phyloP scores from a whole-genome alignment of 2,329 filamentous ascomycete genomes.

The Chalaropsis thielavioides region DNA sequence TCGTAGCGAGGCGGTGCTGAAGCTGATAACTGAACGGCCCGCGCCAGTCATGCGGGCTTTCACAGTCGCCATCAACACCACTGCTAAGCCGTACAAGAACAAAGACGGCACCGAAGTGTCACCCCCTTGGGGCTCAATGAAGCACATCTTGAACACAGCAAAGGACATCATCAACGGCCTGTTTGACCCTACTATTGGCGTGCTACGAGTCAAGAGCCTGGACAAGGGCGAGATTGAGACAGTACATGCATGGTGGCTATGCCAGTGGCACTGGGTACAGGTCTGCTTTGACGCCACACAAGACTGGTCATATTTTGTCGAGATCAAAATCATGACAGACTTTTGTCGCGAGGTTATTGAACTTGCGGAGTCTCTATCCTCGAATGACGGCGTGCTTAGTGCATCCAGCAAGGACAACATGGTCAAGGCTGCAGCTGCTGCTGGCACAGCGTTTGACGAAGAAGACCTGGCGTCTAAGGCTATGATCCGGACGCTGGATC shows the following conservation, averaged over 20 bases:
- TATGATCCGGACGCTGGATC: slow-evolving; percentile 29
- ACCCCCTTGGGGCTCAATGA: slow-evolving; percentile 41
- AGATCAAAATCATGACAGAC: slow-evolving; percentile 69
- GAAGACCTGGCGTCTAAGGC: slow-evolving; percentile 22
- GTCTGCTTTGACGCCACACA: slow-evolving; percentile 75
- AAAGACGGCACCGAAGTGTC: slow-evolving; percentile 14
- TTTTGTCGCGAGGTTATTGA: slow-evolving; percentile 95
- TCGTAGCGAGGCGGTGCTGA: slow-evolving; percentile 36
- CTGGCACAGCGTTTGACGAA: slow-evolving; percentile 22
- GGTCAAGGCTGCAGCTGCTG: slow-evolving; percentile 19
- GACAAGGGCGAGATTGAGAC: slow-evolving; percentile 47
- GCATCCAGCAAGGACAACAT: slow-evolving; percentile 39
- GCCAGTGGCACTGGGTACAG: slow-evolving; percentile 67
- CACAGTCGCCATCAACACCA: slow-evolving; percentile 30
- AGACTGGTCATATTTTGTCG: slow-evolving; percentile 61
- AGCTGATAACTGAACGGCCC: slow-evolving; percentile 31
- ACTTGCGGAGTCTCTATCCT: slow-evolving; percentile 71
- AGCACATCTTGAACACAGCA: slow-evolving; percentile 41
- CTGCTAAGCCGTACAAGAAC: slow-evolving; percentile 12
- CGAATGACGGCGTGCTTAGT: slow-evolving; percentile 70
- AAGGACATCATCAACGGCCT: slow-evolving; percentile 42
- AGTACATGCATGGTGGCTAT: slow-evolving; percentile 67
- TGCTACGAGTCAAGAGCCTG: slow-evolving; percentile 41
- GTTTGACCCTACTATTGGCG: slow-evolving; percentile 40
- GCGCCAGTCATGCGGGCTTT: slow-evolving; percentile 26